Percentiles rank a stretch among this genome's conserved stretches.
These are phyloP conservation scores for Turnera subulata DNA, from an alignment of 345 rosid genomes.

Conservation along the genomic window DNA sequence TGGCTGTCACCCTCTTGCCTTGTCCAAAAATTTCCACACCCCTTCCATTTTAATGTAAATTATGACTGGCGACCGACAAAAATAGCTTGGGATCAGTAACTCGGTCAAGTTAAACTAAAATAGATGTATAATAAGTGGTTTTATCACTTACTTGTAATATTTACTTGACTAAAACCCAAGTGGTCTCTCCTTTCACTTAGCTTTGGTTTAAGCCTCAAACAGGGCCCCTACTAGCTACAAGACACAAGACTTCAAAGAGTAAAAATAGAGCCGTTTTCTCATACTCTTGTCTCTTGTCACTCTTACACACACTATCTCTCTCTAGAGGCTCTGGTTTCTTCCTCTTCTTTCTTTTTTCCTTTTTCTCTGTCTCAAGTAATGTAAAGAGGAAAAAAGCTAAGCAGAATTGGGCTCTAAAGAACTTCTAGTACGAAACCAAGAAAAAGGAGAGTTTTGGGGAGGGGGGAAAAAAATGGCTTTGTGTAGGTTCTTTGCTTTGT, in stretches of 20 bases:
- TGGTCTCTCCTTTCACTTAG: not conserved
- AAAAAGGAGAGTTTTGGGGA: not conserved
- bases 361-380: conserved; percentile 26
- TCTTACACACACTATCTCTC: not conserved
- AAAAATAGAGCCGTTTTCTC: conserved; percentile 29
- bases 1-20: conserved; percentile 30
- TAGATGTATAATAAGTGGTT: not conserved
- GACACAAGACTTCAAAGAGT: not conserved
- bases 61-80: conserved; percentile 38
- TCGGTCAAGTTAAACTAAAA: too few relatives aligned
- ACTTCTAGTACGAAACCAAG: conserved; percentile 8
- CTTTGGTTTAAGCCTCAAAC: not conserved
- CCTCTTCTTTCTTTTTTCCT: not conserved
- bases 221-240: not conserved
- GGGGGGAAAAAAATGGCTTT: conserved; percentile 41
- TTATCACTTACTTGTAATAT: not conserved
- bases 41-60: conserved; percentile 3
- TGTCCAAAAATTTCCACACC: not conserved
- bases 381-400: conserved; percentile 25
- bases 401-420: not conserved
- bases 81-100: not conserved
- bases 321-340: conserved; percentile 14
- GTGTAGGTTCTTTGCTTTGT: conserved; percentile 35
- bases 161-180: not conserved
- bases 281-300: not conserved